Percentiles rank a stretch among this genome's conserved stretches.
These are phyloP conservation scores for Cryphonectria naterciae DNA, from an alignment of 2,329 filamentous ascomycete genomes.

Conservation along the genomic window DNA sequence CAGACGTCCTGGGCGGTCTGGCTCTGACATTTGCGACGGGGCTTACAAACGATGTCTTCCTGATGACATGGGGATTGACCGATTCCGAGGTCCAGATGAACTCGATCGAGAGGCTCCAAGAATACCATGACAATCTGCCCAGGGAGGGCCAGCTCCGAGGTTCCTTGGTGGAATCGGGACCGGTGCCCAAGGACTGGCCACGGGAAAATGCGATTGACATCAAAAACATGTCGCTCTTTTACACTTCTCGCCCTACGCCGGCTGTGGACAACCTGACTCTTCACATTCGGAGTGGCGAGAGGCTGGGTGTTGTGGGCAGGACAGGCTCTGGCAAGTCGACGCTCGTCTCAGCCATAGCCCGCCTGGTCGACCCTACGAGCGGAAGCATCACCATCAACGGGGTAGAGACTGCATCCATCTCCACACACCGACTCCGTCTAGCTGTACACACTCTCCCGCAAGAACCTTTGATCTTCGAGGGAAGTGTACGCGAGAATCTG, in stretches of 20 bases:
- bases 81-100: conserved; percentile 19
- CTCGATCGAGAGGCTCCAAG: conserved; percentile 16
- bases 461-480: conserved; percentile 16
- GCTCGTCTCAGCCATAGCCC: conserved; percentile 38
- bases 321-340: conserved; percentile 42
- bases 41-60: conserved; percentile 14
- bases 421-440: not conserved
- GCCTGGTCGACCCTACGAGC: conserved; percentile 36
- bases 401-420: conserved; percentile 34
- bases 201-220: not conserved
- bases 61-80: conserved; percentile 15
- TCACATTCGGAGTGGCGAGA: conserved; percentile 12
- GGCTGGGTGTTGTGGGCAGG: conserved; percentile 38
- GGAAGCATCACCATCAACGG: conserved; percentile 39
- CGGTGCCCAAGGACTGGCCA: conserved; percentile 9
- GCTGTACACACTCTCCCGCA: conserved; percentile 10
- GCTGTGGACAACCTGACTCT: conserved; percentile 15
- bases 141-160: conserved; percentile 7
- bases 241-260: conserved; percentile 15
- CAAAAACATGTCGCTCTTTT: conserved; percentile 10
- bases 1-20: conserved; percentile 5
- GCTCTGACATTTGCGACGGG: conserved; percentile 15
- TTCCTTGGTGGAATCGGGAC: not conserved
- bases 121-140: conserved; percentile 15
- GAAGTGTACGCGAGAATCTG: conserved; percentile 21